These are phyloP conservation scores for Apostasia shenzhenica DNA, from an alignment of 106 monocot genomes.

Conservation along the genomic window DNA sequence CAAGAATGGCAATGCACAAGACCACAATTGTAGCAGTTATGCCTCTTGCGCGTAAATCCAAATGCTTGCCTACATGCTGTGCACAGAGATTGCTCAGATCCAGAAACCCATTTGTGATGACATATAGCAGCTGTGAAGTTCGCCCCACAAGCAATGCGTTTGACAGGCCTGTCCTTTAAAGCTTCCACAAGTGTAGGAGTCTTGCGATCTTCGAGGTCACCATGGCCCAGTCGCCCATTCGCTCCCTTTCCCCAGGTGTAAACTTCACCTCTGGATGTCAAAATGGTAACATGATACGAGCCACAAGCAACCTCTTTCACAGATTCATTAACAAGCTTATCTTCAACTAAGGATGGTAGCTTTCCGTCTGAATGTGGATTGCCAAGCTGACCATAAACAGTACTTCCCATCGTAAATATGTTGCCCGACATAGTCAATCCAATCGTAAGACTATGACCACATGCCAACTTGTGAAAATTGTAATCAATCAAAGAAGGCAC, in stretches of 20 bases:
- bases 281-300: conserved; percentile 78
- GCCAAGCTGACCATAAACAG: conserved; percentile 96
- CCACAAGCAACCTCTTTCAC: conserved; percentile 85
- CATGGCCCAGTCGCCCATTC: conserved; percentile 94
- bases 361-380: conserved; percentile 83
- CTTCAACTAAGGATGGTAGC: conserved; percentile 73
- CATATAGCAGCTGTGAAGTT: conserved; percentile 85
- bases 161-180: conserved; percentile 84
- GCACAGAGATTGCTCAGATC: conserved; percentile 78
- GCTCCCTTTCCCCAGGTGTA: conserved; percentile 97
- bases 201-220: conserved; percentile 85
- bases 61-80: conserved; percentile 68
- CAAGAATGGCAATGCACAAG: conserved; percentile 83
- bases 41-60: conserved; percentile 86
- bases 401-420: conserved; percentile 78
- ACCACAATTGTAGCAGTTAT: conserved; percentile 87
- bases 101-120: conserved; percentile 89
- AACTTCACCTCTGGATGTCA: conserved; percentile 69
- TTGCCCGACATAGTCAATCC: conserved; percentile 82
- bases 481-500: conserved; percentile 89
- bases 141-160: conserved; percentile 79
- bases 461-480: conserved; percentile 86
- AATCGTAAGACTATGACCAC: conserved; percentile 83
- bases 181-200: conserved; percentile 81
- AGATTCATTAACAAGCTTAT: conserved; percentile 56